Percentiles rank a stretch among this genome's conserved stretches.
phyloP scores from a whole-genome alignment of 345 rosid species.

The Litchi chinensis region DNA sequence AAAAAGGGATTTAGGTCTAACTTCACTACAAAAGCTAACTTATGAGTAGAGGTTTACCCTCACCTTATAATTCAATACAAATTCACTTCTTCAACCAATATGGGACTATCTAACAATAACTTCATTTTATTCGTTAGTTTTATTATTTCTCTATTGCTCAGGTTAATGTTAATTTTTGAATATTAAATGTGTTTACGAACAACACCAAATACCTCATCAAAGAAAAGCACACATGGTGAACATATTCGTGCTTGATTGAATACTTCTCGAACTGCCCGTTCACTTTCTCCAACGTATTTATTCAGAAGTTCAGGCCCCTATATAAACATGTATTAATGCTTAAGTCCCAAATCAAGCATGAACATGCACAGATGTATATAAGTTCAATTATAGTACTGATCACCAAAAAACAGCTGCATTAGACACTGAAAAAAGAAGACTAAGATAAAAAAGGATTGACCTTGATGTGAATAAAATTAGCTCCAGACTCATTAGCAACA shows the following conservation, averaged over 20 bases:
- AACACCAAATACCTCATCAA: constrained; percentile 66
- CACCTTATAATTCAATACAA: no score
- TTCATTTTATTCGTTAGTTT: no score
- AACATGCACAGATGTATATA: no score
- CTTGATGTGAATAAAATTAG: constrained; percentile 95
- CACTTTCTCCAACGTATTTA: constrained; percentile 97
- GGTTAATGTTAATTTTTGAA: no score
- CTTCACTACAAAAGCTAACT: no score
- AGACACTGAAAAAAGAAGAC: background rate
- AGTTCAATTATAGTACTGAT: background rate
- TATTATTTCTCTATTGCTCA: no score
- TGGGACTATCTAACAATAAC: no score
- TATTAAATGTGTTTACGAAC: no score
- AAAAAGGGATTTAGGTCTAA: no score
- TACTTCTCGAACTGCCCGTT: constrained; percentile 76
- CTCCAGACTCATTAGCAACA: constrained; percentile 87
- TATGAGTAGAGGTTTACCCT: no score
- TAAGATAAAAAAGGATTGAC: constrained; percentile 28
- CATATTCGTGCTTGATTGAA: constrained; percentile 88
- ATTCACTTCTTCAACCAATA: no score
- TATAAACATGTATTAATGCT: background rate
- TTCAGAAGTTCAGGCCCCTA: constrained; percentile 93
- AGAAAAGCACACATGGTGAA: constrained; percentile 87
- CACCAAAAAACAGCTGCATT: background rate
- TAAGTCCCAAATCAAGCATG: constrained; percentile 4